phyloP scores from a whole-genome alignment of 768 basidiomycete genomes.

The Tephrocybe sp. region DNA sequence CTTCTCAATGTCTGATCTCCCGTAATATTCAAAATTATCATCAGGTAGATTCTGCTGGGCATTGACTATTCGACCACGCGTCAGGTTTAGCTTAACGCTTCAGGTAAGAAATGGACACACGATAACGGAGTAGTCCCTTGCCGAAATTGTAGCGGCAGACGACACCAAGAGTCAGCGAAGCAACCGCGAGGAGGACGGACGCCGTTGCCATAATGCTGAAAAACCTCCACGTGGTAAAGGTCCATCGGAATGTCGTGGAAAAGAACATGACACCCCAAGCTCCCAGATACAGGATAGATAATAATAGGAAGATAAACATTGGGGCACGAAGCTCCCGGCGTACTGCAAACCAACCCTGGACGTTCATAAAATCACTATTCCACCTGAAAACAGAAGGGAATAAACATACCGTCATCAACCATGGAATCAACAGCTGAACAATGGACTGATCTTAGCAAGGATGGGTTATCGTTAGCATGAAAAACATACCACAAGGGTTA shows the following conservation, averaged over 20 bases:
- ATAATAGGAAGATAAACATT: conserved; percentile 61
- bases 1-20: conserved; percentile 52
- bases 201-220: conserved; percentile 61
- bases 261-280: conserved; percentile 76
- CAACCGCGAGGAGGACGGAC: conserved; percentile 55
- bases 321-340: conserved; percentile 59
- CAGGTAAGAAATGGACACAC: conserved; percentile 38
- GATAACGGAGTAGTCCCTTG: conserved; percentile 64
- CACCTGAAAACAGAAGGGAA: not conserved
- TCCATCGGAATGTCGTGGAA: conserved; percentile 72
- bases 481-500: conserved; percentile 57
- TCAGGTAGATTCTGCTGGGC: conserved; percentile 47
- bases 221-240: conserved; percentile 70
- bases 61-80: conserved; percentile 41
- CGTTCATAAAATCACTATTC: conserved; percentile 3
- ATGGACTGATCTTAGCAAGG: conserved; percentile 9
- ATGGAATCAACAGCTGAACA: conserved; percentile 65
- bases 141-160: conserved; percentile 74
- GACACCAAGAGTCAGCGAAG: conserved; percentile 59
- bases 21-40: conserved; percentile 26
- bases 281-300: conserved; percentile 59
- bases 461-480: not conserved
- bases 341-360: conserved; percentile 73
- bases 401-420: conserved; percentile 55
- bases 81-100: conserved; percentile 11